Percentiles rank a stretch among this genome's conserved stretches.
Evolutionary conservation across 169 alveolate species (phyloP).

Genomic region (Plasmodium inui): DNA sequence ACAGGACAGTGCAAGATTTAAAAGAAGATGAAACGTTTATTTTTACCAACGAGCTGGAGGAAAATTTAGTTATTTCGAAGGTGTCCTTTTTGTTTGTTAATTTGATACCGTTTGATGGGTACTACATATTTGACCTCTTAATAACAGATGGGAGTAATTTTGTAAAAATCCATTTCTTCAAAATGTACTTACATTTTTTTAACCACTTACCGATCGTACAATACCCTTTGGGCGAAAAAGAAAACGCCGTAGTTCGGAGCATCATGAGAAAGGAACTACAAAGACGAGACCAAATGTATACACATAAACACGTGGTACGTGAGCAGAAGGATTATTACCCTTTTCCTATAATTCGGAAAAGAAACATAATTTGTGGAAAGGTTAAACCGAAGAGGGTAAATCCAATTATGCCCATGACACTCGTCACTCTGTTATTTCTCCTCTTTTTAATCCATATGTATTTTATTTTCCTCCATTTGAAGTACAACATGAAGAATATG

Average conservation of each 20-base stretch:
- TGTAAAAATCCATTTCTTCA: slow-evolving; percentile 8
- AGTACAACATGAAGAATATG: slow-evolving; percentile 46
- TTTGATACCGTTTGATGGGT: slow-evolving; percentile 27
- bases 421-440: slow-evolving; percentile 3
- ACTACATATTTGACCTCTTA: slow-evolving; percentile 24
- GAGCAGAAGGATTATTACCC: slow-evolving; percentile 38
- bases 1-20: slow-evolving; percentile 13
- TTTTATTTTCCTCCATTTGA: slow-evolving; percentile 32
- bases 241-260: background rate
- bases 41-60: slow-evolving; percentile 26
- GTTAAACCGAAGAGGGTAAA: background rate
- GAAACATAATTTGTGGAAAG: background rate
- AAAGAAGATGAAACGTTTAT: slow-evolving; percentile 48
- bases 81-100: slow-evolving; percentile 42
- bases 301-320: slow-evolving; percentile 19
- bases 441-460: slow-evolving; percentile 31
- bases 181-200: slow-evolving; percentile 22
- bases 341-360: slow-evolving; percentile 13
- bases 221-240: slow-evolving; percentile 10
- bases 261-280: slow-evolving; percentile 5
- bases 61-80: slow-evolving; percentile 18
- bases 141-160: slow-evolving; percentile 40
- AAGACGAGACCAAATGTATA: background rate
- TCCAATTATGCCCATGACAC: background rate
- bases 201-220: slow-evolving; percentile 26